Percentiles rank a stretch among this genome's conserved stretches.
phyloP scores from a whole-genome alignment of 2,329 filamentous ascomycete species.

The Neofusicoccum cordaticola region DNA sequence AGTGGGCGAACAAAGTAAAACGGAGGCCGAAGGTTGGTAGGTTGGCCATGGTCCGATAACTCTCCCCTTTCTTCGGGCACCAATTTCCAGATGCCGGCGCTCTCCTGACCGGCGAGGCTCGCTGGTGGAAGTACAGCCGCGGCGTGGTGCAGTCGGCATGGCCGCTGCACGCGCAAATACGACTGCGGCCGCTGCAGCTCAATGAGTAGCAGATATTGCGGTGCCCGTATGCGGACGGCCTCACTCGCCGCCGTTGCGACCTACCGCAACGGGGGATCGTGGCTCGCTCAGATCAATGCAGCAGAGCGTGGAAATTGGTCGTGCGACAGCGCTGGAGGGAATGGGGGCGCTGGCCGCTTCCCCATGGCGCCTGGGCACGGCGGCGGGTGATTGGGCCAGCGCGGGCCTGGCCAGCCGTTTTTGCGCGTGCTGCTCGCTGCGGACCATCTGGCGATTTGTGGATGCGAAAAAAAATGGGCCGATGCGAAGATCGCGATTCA shows the following conservation, averaged over 20 bases:
- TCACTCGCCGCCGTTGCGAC: neutral
- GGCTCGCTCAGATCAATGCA: constrained; percentile 5
- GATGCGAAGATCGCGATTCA: constrained; percentile 12
- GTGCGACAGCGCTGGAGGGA: constrained; percentile 1
- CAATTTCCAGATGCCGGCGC: neutral
- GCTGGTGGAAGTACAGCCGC: neutral
- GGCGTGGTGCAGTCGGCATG: neutral
- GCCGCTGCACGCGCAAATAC: neutral
- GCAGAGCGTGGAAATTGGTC: neutral
- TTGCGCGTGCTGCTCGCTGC: neutral
- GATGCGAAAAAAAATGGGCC: neutral
- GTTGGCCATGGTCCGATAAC: neutral
- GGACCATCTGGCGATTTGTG: neutral
- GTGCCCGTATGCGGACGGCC: neutral
- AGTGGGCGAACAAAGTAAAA: neutral
- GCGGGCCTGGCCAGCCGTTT: neutral
- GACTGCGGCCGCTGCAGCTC: constrained; percentile 1
- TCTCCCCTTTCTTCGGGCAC: constrained; percentile 6
- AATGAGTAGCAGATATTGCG: constrained; percentile 12
- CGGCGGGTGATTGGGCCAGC: neutral
- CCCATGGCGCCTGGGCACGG: neutral
- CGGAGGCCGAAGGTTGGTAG: neutral
- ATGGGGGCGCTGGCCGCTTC: constrained; percentile 2
- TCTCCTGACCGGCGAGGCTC: neutral
- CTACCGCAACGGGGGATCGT: neutral